Conservation (phyloP, 2,329 filamentous ascomycete genomes). For the Exophiala viscosa region DNA sequence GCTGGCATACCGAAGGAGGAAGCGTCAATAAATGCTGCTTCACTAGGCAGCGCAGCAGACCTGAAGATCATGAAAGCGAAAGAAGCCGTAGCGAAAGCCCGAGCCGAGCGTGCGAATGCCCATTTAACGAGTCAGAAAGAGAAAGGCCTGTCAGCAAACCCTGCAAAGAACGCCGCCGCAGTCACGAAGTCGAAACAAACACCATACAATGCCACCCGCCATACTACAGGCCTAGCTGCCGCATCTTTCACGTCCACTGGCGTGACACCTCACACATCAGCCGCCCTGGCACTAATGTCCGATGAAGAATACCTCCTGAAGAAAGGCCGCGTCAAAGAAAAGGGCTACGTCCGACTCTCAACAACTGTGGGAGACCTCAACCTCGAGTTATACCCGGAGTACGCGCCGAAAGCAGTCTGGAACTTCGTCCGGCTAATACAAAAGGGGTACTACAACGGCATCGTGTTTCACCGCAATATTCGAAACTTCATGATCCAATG, state of each 20-base stretch:
- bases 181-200: slow-evolving; percentile 32
- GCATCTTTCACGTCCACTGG: slow-evolving; percentile 95
- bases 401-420: slow-evolving; percentile 90
- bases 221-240: slow-evolving; percentile 86
- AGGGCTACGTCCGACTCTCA: slow-evolving; percentile 85
- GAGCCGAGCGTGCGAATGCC: slow-evolving; percentile 61
- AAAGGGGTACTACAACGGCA: slow-evolving; percentile 79
- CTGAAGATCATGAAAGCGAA: slow-evolving; percentile 83
- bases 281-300: slow-evolving; percentile 76
- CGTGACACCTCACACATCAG: slow-evolving; percentile 84
- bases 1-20: slow-evolving; percentile 67
- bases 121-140: slow-evolving; percentile 5
- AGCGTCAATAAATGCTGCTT: slow-evolving; percentile 72
- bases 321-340: slow-evolving; percentile 80
- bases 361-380: slow-evolving; percentile 83
- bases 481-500: slow-evolving; percentile 97
- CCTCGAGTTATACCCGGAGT: slow-evolving; percentile 85
- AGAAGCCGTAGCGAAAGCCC: slow-evolving; percentile 86
- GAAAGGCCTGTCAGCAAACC: slow-evolving; percentile 7
- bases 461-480: slow-evolving; percentile 90
- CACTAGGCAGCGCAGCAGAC: slow-evolving; percentile 66
- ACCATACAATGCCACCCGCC: slow-evolving; percentile 79
- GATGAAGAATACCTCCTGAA: slow-evolving; percentile 97
- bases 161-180: slow-evolving; percentile 25
- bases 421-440: slow-evolving; percentile 89